A percentile compares a stretch with the other conserved stretches of the same genome.
Conservation (phyloP, 805 yeast species). For the Candida cerambycidarum region DNA sequence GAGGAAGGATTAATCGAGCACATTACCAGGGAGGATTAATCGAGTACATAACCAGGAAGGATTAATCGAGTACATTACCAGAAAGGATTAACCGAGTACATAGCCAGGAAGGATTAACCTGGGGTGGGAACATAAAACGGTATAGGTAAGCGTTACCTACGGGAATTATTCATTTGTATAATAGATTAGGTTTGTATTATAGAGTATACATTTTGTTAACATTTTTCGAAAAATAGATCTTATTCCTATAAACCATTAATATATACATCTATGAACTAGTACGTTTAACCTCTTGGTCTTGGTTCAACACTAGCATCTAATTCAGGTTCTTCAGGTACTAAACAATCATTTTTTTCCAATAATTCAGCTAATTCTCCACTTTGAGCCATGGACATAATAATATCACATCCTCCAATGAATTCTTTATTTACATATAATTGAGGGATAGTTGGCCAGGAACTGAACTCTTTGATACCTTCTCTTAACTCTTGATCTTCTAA, state of each 20-base stretch:
- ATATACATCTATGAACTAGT: background rate
- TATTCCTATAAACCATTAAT: background rate
- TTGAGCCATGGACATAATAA: slow-evolving; percentile 86
- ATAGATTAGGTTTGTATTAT: slow-evolving; percentile 5
- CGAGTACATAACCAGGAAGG: too few species aligned
- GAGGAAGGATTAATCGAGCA: slow-evolving; percentile 4
- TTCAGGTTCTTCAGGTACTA: slow-evolving; percentile 76
- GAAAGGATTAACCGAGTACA: too few species aligned
- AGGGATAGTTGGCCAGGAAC: slow-evolving; percentile 98
- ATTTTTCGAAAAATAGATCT: too few species aligned
- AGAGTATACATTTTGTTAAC: slow-evolving; percentile 3
- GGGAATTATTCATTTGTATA: slow-evolving; percentile 2
- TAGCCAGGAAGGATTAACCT: too few species aligned
- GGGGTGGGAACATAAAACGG: too few species aligned
- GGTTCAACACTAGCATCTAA: slow-evolving; percentile 37
- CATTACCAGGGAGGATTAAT: too few species aligned
- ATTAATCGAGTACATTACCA: too few species aligned
- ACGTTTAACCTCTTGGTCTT: slow-evolving; percentile 25
- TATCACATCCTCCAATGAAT: slow-evolving; percentile 97
- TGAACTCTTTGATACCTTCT: slow-evolving; percentile 91
- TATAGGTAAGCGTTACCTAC: too few species aligned
- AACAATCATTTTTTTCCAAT: slow-evolving; percentile 73
- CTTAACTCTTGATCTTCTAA: slow-evolving; percentile 92
- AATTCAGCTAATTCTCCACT: slow-evolving; percentile 86
- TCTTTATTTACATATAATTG: slow-evolving; percentile 89